Evolutionary conservation across 2,329 filamentous ascomycete species (phyloP).

Genomic region (Fulvia fulva): DNA sequence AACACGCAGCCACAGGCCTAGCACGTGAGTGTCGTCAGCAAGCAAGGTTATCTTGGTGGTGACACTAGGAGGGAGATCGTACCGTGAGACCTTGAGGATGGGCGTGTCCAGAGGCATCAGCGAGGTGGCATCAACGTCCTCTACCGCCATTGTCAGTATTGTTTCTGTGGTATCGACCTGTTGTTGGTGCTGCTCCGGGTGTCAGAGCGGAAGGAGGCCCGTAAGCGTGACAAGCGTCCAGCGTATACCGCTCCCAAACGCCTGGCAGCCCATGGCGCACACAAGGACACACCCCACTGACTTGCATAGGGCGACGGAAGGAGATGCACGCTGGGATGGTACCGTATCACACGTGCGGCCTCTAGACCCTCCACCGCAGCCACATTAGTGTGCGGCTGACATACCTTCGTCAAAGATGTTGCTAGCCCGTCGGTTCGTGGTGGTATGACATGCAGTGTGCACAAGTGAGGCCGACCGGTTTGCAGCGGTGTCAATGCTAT

Average conservation of each 20-base stretch:
- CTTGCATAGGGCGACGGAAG: neutral
- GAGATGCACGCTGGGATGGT: slow-evolving; percentile 4
- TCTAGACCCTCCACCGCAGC: neutral
- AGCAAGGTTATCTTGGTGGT: neutral
- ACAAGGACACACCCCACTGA: neutral
- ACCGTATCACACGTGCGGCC: slow-evolving; percentile 7
- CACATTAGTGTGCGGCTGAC: slow-evolving; percentile 3
- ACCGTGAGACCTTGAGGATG: slow-evolving; percentile 68
- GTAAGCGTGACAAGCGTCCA: neutral
- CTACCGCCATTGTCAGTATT: slow-evolving; percentile 15
- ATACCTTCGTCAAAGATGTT: neutral
- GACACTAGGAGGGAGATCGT: slow-evolving; percentile 50
- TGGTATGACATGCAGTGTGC: neutral
- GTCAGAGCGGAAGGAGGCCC: neutral
- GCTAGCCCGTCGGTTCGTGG: neutral
- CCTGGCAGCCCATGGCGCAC: neutral
- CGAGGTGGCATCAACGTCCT: slow-evolving; percentile 24
- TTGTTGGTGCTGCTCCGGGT: neutral
- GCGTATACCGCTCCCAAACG: slow-evolving; percentile 4
- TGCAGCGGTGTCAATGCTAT: neutral
- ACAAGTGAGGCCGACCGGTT: neutral
- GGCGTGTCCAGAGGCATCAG: slow-evolving; percentile 53
- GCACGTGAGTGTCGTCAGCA: slow-evolving; percentile 5
- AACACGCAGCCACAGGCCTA: slow-evolving; percentile 55
- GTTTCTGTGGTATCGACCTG: neutral